Base-by-base conservation (phyloP, 805 yeast species). In the Wickerhamomyces queroliae region DNA sequence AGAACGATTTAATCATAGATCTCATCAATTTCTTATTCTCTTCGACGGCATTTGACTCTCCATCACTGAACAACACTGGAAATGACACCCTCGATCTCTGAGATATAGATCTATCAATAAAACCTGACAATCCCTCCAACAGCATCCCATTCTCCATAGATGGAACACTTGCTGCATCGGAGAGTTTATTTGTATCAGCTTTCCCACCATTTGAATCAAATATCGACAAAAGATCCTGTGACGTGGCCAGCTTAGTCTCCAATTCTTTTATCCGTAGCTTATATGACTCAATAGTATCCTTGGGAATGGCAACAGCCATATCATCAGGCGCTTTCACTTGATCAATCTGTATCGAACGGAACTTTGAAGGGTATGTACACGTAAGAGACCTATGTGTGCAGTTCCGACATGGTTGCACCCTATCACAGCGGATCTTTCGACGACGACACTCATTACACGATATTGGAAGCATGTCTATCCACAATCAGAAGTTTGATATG, bases 371-470 rank as follows among this genome's bases (percentile, higher is more conserved):
- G 35, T 45, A 54, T 2, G 45, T 25, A 22, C 58, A 54, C 4
- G 13, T 9, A 6, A 50, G 37, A 0, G 38, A 35, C 32, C 45
- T 40, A 7, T 39, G 30, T 4, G 33, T 2, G 29, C 58, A 54
- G 41, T 41, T 45, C 20, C 28, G 27, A 23, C 58, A 54, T 0
- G 54, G 50, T 2, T 34, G 31, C 5, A 43, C 42, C 21, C 50
- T 47, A 27, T 36, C 24, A 28, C 58, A 54, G 1, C 53, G 41
- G 38, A 54, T 50, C 43, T 54, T 54, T 3, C 58, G 28, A 1
- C 57, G 42, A 20, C 58, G 46, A 37, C 58, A 54, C 41, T 52
- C 56, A 18, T 46, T 48, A 29, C 58, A 52, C 1, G 55, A 50
- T 12, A 54, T 47, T 0, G 58, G 57, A 4, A 39, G 25, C 22